Evolutionary conservation across 2,329 filamentous ascomycete species (phyloP).

Genomic region (Clonostachys chloroleuca): DNA sequence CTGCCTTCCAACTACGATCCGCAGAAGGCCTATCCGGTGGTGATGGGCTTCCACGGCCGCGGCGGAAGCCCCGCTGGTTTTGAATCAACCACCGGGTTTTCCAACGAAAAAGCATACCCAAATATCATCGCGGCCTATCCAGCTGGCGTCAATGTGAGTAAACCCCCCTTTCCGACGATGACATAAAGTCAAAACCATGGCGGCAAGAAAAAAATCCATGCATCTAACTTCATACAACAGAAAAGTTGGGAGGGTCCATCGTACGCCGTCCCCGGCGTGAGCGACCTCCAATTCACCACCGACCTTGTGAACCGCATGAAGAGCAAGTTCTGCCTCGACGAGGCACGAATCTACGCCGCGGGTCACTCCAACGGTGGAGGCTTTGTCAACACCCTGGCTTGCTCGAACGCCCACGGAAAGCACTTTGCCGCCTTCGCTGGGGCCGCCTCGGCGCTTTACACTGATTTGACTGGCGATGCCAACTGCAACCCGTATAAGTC

Average conservation of each 20-base stretch:
- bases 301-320: slow-evolving; percentile 35
- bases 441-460: slow-evolving; percentile 39
- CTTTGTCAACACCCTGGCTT: slow-evolving; percentile 40
- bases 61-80: not conserved
- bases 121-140: slow-evolving; percentile 36
- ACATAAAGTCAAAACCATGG: too few species aligned
- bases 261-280: slow-evolving; percentile 33
- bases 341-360: slow-evolving; percentile 35
- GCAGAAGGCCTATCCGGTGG: slow-evolving; percentile 23
- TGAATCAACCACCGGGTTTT: slow-evolving; percentile 6
- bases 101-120: slow-evolving; percentile 28
- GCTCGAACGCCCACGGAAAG: slow-evolving; percentile 27
- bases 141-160: slow-evolving; percentile 28
- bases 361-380: slow-evolving; percentile 43
- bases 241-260: slow-evolving; percentile 37
- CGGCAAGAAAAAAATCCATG: too few species aligned
- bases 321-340: slow-evolving; percentile 32
- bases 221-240: slow-evolving; percentile 8
- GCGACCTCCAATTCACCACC: slow-evolving; percentile 36
- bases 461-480: slow-evolving; percentile 20
- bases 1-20: slow-evolving; percentile 21
- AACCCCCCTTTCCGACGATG: not conserved
- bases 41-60: slow-evolving; percentile 40
- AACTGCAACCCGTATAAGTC: slow-evolving; percentile 28
- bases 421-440: slow-evolving; percentile 40